Evolutionary conservation across 495 filamentous ascomycete genomes (phyloP).

Genomic region (Aspergillus conjunctus): DNA sequence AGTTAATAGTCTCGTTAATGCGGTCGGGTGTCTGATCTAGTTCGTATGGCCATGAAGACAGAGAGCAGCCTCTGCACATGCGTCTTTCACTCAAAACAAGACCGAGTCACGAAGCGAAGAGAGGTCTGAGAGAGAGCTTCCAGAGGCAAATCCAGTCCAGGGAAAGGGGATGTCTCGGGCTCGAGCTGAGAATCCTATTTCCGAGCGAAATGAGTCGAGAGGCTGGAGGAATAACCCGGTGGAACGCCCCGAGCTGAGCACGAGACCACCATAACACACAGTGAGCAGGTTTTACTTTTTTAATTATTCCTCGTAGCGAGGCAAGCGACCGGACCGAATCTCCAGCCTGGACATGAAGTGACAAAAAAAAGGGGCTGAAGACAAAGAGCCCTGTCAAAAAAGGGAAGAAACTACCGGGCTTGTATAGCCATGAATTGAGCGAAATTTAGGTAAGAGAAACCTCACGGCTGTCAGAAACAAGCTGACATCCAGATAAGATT

Average conservation of each 20-base stretch:
- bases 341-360: not conserved
- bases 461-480: not conserved
- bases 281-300: not conserved
- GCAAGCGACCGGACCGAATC: not conserved
- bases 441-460: not conserved
- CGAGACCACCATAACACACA: not conserved
- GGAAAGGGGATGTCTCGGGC: no score
- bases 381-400: not conserved
- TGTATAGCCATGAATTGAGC: not conserved
- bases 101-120: no score
- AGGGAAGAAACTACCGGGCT: not conserved
- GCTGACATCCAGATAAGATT: conserved; percentile 19
- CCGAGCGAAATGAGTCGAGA: no score
- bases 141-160: no score
- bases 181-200: no score
- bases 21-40: no score
- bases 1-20: no score
- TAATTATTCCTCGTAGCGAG: not conserved
- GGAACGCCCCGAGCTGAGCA: not conserved
- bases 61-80: no score
- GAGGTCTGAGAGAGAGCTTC: no score
- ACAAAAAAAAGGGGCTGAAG: not conserved
- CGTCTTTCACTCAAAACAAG: no score
- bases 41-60: no score
- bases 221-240: not conserved